Evolutionary conservation across 2,329 filamentous ascomycete species (phyloP).

Genomic region (Pseudocercospora ulei): DNA sequence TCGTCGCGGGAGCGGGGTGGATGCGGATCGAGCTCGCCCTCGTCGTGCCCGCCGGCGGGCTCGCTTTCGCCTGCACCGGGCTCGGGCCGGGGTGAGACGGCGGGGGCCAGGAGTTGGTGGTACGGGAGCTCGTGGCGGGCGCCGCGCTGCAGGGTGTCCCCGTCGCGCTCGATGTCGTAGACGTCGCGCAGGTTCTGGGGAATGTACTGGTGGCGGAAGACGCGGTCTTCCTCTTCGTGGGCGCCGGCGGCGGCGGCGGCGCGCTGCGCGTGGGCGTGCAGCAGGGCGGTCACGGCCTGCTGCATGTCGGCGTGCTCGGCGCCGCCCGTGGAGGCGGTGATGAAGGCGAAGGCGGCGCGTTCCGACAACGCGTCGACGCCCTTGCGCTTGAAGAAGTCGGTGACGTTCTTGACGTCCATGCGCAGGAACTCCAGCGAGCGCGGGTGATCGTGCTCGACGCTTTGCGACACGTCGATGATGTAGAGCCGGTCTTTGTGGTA

Average conservation of each 20-base stretch:
- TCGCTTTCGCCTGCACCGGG: conserved; percentile 27
- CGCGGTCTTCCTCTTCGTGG: conserved; percentile 61
- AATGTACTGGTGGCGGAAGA: conserved; percentile 93
- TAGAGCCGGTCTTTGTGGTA: conserved; percentile 75
- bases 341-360: conserved; percentile 71
- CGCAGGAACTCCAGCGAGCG: conserved; percentile 84
- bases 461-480: conserved; percentile 96
- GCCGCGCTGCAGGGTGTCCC: conserved; percentile 62
- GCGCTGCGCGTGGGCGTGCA: conserved; percentile 46
- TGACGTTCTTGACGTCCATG: conserved; percentile 97
- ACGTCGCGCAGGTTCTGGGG: conserved; percentile 92
- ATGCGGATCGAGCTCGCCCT: conserved; percentile 30
- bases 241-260: conserved; percentile 45
- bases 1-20: conserved; percentile 27
- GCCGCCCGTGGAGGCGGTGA: conserved; percentile 54
- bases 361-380: conserved; percentile 74
- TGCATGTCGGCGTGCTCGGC: conserved; percentile 54
- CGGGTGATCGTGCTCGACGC: conserved; percentile 92
- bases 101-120: conserved; percentile 62
- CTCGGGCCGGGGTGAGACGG: conserved; percentile 17
- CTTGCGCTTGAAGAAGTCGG: conserved; percentile 81
- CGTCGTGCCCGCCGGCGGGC: conserved; percentile 33
- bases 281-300: conserved; percentile 56
- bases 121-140: conserved; percentile 73
- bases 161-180: conserved; percentile 89